Evolutionary conservation across 805 yeast genomes (phyloP), one percentile per base, ranked within the genome.

Genomic region (Schwanniomyces yamadae): DNA sequence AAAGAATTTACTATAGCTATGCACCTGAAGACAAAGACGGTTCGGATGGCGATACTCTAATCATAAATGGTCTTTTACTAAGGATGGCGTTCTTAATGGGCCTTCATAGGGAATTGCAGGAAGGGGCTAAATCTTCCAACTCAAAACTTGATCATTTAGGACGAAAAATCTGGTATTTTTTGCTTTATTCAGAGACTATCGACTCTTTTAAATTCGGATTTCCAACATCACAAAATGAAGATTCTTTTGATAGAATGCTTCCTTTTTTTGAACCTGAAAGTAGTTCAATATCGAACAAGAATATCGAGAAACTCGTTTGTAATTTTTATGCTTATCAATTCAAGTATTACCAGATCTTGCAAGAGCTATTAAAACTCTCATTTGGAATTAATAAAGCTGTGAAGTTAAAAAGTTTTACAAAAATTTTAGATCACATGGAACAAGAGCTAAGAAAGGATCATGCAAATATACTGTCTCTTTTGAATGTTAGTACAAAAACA

Each of bases 1-100:
- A 56, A 33, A 78, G 78, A 41, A 54, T 71, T 28, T 82, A 80
- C 57, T 71, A 68, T 44, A 70, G 64, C 40, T 66, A 69, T 42
- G 75, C 83, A 8, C 82, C 84, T 1, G 82, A 80, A 42, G 80
- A 75, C 42, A 49, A 57, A 12, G 76, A 69, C 42, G 61, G 69
- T 3, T 57, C 66, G 16, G 66, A 63, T 44, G 68, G 65, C 34
- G 50, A 50, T 24, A 38, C 49, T 6, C 57, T 63, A 13, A 61
- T 65, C 17, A 44, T 40, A 37, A 34, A 39, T 28, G 45, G 50
- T 3, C 33, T 50, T 33, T 48, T 73, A 25, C 52, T 72, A 8
- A 68, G 70, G 34, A 54, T 71, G 50, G 78, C 78, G 2, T 59
- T 58, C 36, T 63, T 69, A 3, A 58, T 73, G 21, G 78, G 78